Evolutionary conservation across 2,329 filamentous ascomycete genomes (phyloP), one percentile per base, ranked within the genome.

Genomic region (Metarhizium album): DNA sequence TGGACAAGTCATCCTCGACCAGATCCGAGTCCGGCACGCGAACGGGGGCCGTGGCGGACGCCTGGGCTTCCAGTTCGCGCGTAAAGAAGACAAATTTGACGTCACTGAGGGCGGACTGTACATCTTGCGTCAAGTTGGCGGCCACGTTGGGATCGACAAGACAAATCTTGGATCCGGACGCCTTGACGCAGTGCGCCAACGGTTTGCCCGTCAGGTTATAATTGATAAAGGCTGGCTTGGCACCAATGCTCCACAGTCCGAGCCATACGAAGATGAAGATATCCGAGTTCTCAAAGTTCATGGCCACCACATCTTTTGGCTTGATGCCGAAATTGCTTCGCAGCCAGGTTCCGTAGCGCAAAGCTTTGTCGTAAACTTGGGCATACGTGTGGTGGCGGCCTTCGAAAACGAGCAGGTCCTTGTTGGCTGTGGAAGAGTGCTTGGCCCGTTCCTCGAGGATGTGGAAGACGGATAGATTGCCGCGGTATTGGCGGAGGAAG

Each of bases 181-280:
- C 79, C 55, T 75, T 78, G 43, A 94, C 73, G 57, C 86, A 91
- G 66, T 95, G 89, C 3, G 79, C 65, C 54, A 95, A 71, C 0
- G 87, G 75, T 27, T 84, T 79, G 13, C 82, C 84, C 0, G 78
- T 75, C 46, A 95, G 70, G 62, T 93, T 93, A 68, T 90, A 91
- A 67, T 95, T 95, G 69, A 95, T 85, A 59, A 93, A 88, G 0
- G 89, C 89, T 0, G 89, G 88, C 51, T 82, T 82, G 0, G 86
- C 89, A 11, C 90, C 90, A 52, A 95, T 81, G 29, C 83, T 81
- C 88, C 88, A 95, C 31, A 95, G 68, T 0, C 84, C 89, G 50
- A 90, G 72, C 75, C 83, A 80, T 8, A 94, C 55, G 62, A 90
- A 87, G 27, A 91, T 61, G 60, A 89, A 91, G 3, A 77, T 75